Base-by-base conservation (phyloP, 1,284 basidiomycete genomes). In the Melanopsichium pennsylvanicum region DNA sequence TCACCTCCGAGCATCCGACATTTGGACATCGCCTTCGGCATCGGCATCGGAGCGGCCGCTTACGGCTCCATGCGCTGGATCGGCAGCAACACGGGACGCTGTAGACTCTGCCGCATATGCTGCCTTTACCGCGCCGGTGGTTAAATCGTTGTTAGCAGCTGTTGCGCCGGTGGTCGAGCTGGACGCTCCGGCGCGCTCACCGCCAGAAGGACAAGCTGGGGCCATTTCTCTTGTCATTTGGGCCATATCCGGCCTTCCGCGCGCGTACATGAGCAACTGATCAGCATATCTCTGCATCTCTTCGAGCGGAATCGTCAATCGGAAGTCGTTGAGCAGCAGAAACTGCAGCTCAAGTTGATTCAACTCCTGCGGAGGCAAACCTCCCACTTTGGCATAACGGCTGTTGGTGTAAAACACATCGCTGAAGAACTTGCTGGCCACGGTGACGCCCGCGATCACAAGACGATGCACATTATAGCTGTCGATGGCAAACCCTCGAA, bases 371-470 rank as follows among this genome's bases (percentile, higher is more conserved):
- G 94, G 89, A 0, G 95, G 95, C 2, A 98, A 86, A 21, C 95
- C 95, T 49, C 95, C 95, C 62, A 94, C 93, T 87, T 97, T 98
- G 55, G 95, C 95, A 81, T 98, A 98, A 31, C 95, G 86, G 25
- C 94, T 97, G 79, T 98, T 98, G n/a, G 95, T 97, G 83, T 98
- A 97, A 79, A 98, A 98, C 10, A 98, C 93, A 81, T 98, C 95
- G 59, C 90, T 93, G 82, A 97, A 97, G 82, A 98, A 98, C 82
- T 98, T 98, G 84, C 91, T 93, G 16, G 95, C 94, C 9, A 98
- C 95, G 3, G 95, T 97, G 22, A 98, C 90, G 4, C 95, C 95
- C 1, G 95, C 94, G 70, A 98, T 97, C 75, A 98, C 91, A 38
- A 98, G 84, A 26, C 93, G 87, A 82, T 98, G 95, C 22, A 98